These are phyloP conservation scores for Jatropha curcas DNA, from an alignment of 345 rosid genomes.

Conservation along the genomic window DNA sequence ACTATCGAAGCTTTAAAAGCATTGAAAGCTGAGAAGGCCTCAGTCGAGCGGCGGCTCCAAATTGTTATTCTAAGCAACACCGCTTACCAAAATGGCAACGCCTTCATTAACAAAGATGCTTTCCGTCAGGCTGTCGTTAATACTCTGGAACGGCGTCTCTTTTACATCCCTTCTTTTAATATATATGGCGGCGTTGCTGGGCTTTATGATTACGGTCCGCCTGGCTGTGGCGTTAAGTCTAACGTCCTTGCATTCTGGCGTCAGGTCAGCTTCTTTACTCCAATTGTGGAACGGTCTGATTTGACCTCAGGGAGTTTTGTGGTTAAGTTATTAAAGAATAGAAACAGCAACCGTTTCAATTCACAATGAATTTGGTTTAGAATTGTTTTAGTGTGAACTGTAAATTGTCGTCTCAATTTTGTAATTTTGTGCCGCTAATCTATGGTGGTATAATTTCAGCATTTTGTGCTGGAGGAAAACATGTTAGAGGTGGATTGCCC, in stretches of 20 bases:
- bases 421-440: too few relatives aligned
- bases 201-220: conserved; percentile 90
- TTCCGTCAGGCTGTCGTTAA: conserved; percentile 70
- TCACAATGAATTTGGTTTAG: too few relatives aligned
- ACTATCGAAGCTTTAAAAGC: neutral
- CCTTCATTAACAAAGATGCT: conserved; percentile 55
- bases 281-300: too few relatives aligned
- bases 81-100: conserved; percentile 13
- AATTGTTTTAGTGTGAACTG: too few relatives aligned
- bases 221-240: conserved; percentile 85
- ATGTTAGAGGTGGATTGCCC: conserved; percentile 97
- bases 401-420: too few relatives aligned
- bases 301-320: too few relatives aligned
- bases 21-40: conserved; percentile 53
- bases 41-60: conserved; percentile 59
- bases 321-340: too few relatives aligned
- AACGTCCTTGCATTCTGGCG: conserved; percentile 94
- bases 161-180: conserved; percentile 76
- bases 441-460: conserved; percentile 42
- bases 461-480: conserved; percentile 87
- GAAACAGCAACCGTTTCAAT: too few relatives aligned
- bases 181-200: conserved; percentile 94
- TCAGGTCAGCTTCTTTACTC: conserved; percentile 58
- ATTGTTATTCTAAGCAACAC: conserved; percentile 34
- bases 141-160: conserved; percentile 77